phyloP scores from a whole-genome alignment of 2,329 filamentous ascomycete genomes.

The Microcera coccophila region DNA sequence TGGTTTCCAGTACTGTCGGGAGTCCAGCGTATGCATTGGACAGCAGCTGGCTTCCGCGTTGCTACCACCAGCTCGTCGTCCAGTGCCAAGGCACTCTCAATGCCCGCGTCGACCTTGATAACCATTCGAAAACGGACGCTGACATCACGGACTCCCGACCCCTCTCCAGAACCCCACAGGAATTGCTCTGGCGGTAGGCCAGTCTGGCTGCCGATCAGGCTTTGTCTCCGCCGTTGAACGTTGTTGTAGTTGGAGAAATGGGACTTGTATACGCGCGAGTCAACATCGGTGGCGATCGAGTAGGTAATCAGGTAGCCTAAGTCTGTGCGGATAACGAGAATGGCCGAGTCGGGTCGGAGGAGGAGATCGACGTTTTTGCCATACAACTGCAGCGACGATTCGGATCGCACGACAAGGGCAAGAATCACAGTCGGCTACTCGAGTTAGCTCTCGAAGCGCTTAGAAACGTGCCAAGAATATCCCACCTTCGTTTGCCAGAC shows the following conservation, averaged over 20 bases:
- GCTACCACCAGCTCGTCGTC: conserved; percentile 92
- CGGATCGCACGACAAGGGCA: conserved; percentile 78
- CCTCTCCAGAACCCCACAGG: conserved; percentile 74
- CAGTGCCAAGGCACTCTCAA: conserved; percentile 78
- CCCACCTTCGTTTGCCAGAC: conserved; percentile 93
- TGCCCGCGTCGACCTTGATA: conserved; percentile 95
- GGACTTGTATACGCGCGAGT: conserved; percentile 79
- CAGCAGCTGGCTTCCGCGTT: conserved; percentile 84
- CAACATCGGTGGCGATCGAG: conserved; percentile 78
- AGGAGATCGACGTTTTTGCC: conserved; percentile 81
- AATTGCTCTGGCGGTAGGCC: conserved; percentile 57
- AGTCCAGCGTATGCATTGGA: conserved; percentile 94
- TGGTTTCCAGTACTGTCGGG: conserved; percentile 78
- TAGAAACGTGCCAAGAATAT: background rate
- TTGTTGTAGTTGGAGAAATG: conserved; percentile 68
- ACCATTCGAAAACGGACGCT: conserved; percentile 94
- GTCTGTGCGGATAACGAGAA: conserved; percentile 84
- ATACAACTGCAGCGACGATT: conserved; percentile 74
- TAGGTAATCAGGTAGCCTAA: conserved; percentile 91
- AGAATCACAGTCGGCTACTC: conserved; percentile 79
- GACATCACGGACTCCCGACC: conserved; percentile 75
- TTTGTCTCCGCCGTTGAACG: conserved; percentile 58
- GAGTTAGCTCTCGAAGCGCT: conserved; percentile 5
- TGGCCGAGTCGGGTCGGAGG: conserved; percentile 85
- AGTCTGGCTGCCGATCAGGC: conserved; percentile 55